phyloP scores from a whole-genome alignment of 2,329 filamentous ascomycete species.

The Paecilomyces sp. region DNA sequence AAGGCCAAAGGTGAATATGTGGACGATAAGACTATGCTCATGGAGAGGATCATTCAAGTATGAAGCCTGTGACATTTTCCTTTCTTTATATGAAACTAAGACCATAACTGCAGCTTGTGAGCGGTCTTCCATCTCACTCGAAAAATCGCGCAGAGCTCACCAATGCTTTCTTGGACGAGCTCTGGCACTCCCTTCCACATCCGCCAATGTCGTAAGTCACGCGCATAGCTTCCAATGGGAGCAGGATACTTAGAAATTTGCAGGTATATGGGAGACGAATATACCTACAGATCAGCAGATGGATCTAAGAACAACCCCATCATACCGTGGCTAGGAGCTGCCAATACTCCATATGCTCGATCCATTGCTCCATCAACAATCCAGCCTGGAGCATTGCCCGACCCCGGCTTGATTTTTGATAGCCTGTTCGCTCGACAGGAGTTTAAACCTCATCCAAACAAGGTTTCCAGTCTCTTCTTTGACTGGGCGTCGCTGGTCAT shows the following conservation, averaged over 20 bases:
- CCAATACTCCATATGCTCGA: slow-evolving; percentile 60
- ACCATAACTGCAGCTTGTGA: slow-evolving; percentile 47
- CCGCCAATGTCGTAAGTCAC: slow-evolving; percentile 56
- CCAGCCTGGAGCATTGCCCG: slow-evolving; percentile 59
- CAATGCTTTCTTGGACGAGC: slow-evolving; percentile 58
- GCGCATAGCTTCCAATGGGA: background rate
- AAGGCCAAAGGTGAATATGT: slow-evolving; percentile 58
- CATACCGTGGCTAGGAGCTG: slow-evolving; percentile 59
- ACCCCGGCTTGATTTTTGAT: slow-evolving; percentile 49
- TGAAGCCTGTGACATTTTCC: slow-evolving; percentile 2
- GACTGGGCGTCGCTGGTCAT: slow-evolving; percentile 69
- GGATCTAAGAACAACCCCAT: slow-evolving; percentile 66
- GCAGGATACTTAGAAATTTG: slow-evolving; percentile 5
- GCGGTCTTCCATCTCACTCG: slow-evolving; percentile 56
- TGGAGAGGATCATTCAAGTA: slow-evolving; percentile 62
- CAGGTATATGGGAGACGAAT: slow-evolving; percentile 46
- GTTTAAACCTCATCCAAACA: slow-evolving; percentile 56
- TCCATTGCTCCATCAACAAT: slow-evolving; percentile 54
- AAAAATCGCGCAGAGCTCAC: slow-evolving; percentile 57
- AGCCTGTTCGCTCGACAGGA: slow-evolving; percentile 34
- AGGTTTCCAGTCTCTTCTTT: slow-evolving; percentile 64
- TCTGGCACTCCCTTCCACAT: slow-evolving; percentile 67
- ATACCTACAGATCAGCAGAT: slow-evolving; percentile 61
- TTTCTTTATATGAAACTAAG: background rate
- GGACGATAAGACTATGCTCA: slow-evolving; percentile 71